These are phyloP conservation scores for Calonectria pauciramosa DNA, from an alignment of 2,329 filamentous ascomycete species.

Conservation along the genomic window DNA sequence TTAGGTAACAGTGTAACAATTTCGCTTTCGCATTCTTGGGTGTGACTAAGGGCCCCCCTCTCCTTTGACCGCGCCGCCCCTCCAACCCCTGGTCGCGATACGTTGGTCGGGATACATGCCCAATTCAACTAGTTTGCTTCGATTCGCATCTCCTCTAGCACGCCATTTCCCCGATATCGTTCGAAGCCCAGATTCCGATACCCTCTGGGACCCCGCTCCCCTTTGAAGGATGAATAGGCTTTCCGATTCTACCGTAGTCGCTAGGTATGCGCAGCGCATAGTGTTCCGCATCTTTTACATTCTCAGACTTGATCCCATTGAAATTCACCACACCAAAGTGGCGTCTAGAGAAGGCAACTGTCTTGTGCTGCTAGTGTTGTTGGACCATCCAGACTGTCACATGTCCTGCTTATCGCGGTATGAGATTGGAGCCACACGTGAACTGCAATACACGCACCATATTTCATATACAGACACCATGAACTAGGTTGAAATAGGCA, in stretches of 20 bases:
- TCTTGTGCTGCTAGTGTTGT: too few species aligned
- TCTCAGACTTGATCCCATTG: too few species aligned
- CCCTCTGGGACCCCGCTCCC: background rate
- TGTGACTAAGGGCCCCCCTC: background rate
- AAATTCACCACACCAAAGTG: too few species aligned
- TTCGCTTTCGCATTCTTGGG: background rate
- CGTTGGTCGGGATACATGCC: too few species aligned
- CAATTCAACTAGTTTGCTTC: background rate
- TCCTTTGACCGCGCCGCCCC: background rate
- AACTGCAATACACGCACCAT: too few species aligned
- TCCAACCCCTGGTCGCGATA: background rate
- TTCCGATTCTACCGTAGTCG: background rate
- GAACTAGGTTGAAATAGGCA: too few species aligned
- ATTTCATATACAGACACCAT: too few species aligned
- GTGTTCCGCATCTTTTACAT: too few species aligned
- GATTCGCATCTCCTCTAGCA: background rate
- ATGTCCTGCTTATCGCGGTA: too few species aligned
- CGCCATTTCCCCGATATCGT: background rate
- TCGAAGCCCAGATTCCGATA: background rate
- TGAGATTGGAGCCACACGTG: too few species aligned
- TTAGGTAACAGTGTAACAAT: background rate
- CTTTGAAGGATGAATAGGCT: background rate
- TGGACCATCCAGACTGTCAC: too few species aligned
- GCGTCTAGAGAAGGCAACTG: too few species aligned
- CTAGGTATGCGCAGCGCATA: background rate